A percentile compares a stretch with the other conserved stretches of the same genome.
Evolutionary conservation across 2,329 filamentous ascomycete species (phyloP).

Genomic region (Claviceps capensis): DNA sequence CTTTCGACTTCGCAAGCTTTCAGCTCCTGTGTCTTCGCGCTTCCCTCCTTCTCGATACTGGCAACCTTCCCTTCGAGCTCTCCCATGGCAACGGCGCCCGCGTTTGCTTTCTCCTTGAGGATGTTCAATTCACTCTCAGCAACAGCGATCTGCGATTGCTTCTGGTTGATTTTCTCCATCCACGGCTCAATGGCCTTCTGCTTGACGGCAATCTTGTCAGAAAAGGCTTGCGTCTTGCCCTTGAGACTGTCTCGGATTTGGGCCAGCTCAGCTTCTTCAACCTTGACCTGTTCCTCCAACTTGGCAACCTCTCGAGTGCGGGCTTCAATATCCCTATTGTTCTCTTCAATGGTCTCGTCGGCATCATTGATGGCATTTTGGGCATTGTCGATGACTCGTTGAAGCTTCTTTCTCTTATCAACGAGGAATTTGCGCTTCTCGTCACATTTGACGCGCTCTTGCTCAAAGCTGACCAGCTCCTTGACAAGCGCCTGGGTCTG

Average conservation of each 20-base stretch:
- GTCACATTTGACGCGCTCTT: constrained; percentile 92
- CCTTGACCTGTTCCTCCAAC: constrained; percentile 62
- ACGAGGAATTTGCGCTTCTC: constrained; percentile 92
- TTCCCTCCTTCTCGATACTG: constrained; percentile 56
- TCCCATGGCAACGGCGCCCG: constrained; percentile 69
- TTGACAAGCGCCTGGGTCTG: constrained; percentile 66
- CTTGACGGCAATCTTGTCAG: constrained; percentile 80
- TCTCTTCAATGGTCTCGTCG: constrained; percentile 64
- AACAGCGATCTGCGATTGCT: constrained; percentile 85
- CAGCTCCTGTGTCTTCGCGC: constrained; percentile 59
- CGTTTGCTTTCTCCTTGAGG: constrained; percentile 75
- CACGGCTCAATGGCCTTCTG: constrained; percentile 93
- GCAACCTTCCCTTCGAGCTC: constrained; percentile 72
- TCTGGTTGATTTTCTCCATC: constrained; percentile 94
- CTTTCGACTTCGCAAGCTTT: constrained; percentile 64
- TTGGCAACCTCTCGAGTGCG: constrained; percentile 59
- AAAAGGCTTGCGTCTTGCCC: constrained; percentile 90
- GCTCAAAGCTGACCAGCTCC: constrained; percentile 85
- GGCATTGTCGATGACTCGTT: constrained; percentile 71
- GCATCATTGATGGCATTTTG: constrained; percentile 64
- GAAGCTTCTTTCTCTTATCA: constrained; percentile 86
- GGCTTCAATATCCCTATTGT: constrained; percentile 62
- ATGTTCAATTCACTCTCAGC: constrained; percentile 92
- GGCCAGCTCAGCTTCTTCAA: constrained; percentile 69
- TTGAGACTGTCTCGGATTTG: constrained; percentile 79